These are phyloP conservation scores for Stereocaulon alpinum DNA, from an alignment of 495 filamentous ascomycete species.

Conservation along the genomic window DNA sequence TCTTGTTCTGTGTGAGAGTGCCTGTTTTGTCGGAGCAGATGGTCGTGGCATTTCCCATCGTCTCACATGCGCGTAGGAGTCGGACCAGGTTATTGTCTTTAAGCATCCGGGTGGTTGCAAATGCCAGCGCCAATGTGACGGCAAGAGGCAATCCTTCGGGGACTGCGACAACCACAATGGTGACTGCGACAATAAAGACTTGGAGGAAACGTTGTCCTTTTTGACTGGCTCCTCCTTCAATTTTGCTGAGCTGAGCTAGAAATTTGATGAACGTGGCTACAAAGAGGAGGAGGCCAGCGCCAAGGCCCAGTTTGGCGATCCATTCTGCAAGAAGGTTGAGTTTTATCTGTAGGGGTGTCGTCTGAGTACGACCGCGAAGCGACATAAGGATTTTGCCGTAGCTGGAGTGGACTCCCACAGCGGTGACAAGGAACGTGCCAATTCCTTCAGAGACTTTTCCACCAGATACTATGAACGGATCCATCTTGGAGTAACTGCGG, in stretches of 20 bases:
- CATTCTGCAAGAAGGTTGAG: conserved; percentile 83
- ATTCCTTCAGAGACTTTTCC: conserved; percentile 87
- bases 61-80: conserved; percentile 84
- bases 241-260: conserved; percentile 50
- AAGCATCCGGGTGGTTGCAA: conserved; percentile 89
- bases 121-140: conserved; percentile 86
- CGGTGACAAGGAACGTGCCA: conserved; percentile 77
- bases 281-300: conserved; percentile 75
- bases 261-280: conserved; percentile 91
- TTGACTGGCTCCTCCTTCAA: conserved; percentile 43
- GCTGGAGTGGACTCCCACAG: conserved; percentile 75
- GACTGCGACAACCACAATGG: conserved; percentile 89
- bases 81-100: conserved; percentile 93
- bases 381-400: conserved; percentile 94
- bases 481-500: conserved; percentile 68
- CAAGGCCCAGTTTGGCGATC: conserved; percentile 84
- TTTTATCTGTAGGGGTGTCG: conserved; percentile 90
- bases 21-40: conserved; percentile 97
- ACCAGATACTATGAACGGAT: conserved; percentile 91
- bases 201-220: conserved; percentile 84
- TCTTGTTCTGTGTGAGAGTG: conserved; percentile 88
- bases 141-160: conserved; percentile 89
- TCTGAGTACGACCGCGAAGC: conserved; percentile 77
- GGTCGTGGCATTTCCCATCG: conserved; percentile 97
- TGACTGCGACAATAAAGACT: conserved; percentile 92